Percentiles rank a stretch among this genome's conserved stretches.
These are phyloP conservation scores for Penicillium canariense DNA, from an alignment of 495 filamentous ascomycete species.

Conservation along the genomic window DNA sequence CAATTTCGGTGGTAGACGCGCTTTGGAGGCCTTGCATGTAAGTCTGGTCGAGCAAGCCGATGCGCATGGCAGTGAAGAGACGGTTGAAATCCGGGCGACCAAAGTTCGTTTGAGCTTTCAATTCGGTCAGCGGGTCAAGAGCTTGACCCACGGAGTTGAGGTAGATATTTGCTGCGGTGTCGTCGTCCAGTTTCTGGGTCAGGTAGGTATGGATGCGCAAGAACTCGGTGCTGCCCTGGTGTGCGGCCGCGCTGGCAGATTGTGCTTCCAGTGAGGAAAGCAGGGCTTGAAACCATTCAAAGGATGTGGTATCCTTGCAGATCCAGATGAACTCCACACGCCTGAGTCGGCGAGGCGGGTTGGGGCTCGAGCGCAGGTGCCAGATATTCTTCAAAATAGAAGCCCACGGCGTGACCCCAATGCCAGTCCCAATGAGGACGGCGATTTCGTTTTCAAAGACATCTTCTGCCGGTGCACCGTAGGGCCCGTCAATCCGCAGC, in stretches of 20 bases:
- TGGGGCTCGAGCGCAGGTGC: slow-evolving; percentile 83
- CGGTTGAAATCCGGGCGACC: slow-evolving; percentile 86
- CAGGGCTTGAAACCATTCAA: slow-evolving; percentile 98
- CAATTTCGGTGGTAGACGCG: slow-evolving; percentile 74
- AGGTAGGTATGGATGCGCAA: slow-evolving; percentile 97
- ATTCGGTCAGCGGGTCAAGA: slow-evolving; percentile 87
- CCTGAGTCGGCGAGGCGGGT: slow-evolving; percentile 81
- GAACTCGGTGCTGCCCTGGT: slow-evolving; percentile 76
- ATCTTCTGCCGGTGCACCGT: slow-evolving; percentile 88
- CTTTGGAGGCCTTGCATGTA: slow-evolving; percentile 79
- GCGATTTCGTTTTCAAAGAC: slow-evolving; percentile 98
- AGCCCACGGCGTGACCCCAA: slow-evolving; percentile 97
- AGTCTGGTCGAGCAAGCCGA: slow-evolving; percentile 78
- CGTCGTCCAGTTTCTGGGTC: slow-evolving; percentile 85
- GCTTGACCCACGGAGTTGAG: slow-evolving; percentile 87
- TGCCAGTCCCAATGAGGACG: slow-evolving; percentile 94
- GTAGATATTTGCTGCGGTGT: slow-evolving; percentile 94
- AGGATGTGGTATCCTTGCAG: slow-evolving; percentile 91
- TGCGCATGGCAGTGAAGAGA: slow-evolving; percentile 80
- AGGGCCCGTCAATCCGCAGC: slow-evolving; percentile 91
- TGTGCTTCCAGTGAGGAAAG: slow-evolving; percentile 90
- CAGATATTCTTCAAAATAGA: slow-evolving; percentile 98
- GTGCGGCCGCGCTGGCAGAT: slow-evolving; percentile 62
- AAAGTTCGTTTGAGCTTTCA: slow-evolving; percentile 89
- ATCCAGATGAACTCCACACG: slow-evolving; percentile 99